Evolutionary conservation across 2,329 filamentous ascomycete genomes (phyloP).

Genomic region (Lachnum nothofagi): DNA sequence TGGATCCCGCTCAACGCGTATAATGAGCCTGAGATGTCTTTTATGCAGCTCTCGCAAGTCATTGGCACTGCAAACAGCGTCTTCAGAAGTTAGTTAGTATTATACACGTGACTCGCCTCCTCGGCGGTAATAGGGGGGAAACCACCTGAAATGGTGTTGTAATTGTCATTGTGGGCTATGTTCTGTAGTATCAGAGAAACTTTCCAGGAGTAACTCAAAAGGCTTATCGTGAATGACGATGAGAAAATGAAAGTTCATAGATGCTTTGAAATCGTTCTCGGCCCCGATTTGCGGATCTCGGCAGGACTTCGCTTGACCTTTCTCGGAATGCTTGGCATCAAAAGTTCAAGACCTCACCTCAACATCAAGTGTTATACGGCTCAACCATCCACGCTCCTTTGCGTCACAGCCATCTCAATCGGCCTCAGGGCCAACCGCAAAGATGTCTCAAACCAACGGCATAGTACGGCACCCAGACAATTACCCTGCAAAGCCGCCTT

Average conservation of each 20-base stretch:
- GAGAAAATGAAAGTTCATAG: constrained; percentile 5
- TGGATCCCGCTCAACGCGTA: constrained; percentile 72
- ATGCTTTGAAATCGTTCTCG: constrained; percentile 29
- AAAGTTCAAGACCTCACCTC: constrained; percentile 18
- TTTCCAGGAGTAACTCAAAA: background rate
- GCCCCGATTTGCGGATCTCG: constrained; percentile 2
- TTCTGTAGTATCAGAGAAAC: background rate
- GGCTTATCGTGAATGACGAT: background rate
- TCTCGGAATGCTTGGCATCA: constrained; percentile 16
- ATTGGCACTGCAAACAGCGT: constrained; percentile 93
- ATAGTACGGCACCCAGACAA: constrained; percentile 48
- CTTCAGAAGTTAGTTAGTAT: constrained; percentile 42
- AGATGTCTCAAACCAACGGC: constrained; percentile 76
- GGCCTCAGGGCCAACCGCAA: constrained; percentile 26
- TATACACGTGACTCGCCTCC: constrained; percentile 22
- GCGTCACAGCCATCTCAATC: constrained; percentile 15
- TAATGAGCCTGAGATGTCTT: constrained; percentile 75
- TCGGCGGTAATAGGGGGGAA: background rate
- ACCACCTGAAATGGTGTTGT: constrained; percentile 34
- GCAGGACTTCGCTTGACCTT: background rate
- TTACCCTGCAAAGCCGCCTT: constrained; percentile 2
- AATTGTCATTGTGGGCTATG: constrained; percentile 26
- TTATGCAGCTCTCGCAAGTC: constrained; percentile 83
- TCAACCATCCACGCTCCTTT: constrained; percentile 5
- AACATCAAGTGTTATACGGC: constrained; percentile 6